These are phyloP conservation scores for Metschnikowia vanudenii DNA, from an alignment of 805 yeast genomes.

Conservation along the genomic window DNA sequence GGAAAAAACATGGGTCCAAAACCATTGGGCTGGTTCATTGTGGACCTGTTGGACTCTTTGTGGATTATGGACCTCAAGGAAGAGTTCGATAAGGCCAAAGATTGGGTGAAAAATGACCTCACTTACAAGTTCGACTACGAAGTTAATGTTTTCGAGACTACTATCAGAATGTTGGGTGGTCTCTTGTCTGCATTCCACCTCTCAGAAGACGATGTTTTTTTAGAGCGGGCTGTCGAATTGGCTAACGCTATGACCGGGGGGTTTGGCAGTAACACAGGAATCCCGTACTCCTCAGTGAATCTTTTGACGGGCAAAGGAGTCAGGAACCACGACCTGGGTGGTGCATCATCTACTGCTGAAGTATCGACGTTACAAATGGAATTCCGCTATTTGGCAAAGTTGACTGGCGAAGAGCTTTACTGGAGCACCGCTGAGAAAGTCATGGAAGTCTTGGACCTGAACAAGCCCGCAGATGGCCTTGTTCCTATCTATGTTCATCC, in stretches of 20 bases:
- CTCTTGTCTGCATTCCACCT: constrained; percentile 78
- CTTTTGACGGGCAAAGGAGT: constrained; percentile 60
- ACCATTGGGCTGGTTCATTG: constrained; percentile 92
- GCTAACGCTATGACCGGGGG: constrained; percentile 74
- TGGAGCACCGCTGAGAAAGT: constrained; percentile 80
- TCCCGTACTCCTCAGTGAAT: constrained; percentile 81
- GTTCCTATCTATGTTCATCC: constrained; percentile 82
- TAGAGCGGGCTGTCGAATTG: constrained; percentile 75
- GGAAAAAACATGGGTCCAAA: constrained; percentile 74
- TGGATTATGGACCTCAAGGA: constrained; percentile 68
- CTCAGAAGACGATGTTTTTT: constrained; percentile 63
- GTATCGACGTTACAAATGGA: constrained; percentile 85
- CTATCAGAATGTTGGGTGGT: constrained; percentile 92
- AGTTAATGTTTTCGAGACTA: constrained; percentile 89
- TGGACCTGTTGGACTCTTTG: constrained; percentile 82
- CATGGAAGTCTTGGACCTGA: constrained; percentile 65
- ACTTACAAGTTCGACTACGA: constrained; percentile 68
- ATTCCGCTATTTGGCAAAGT: constrained; percentile 72
- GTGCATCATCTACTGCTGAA: constrained; percentile 88
- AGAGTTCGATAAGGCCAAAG: constrained; percentile 60
- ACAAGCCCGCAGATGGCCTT: constrained; percentile 67
- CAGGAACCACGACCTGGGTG: constrained; percentile 61
- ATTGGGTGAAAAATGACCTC: constrained; percentile 73
- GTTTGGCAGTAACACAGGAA: constrained; percentile 61
- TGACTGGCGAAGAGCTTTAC: constrained; percentile 75